Percentiles rank a stretch among this genome's conserved stretches.
phyloP scores from a whole-genome alignment of 2,329 filamentous ascomycete species.

The Cercospora citrullina region DNA sequence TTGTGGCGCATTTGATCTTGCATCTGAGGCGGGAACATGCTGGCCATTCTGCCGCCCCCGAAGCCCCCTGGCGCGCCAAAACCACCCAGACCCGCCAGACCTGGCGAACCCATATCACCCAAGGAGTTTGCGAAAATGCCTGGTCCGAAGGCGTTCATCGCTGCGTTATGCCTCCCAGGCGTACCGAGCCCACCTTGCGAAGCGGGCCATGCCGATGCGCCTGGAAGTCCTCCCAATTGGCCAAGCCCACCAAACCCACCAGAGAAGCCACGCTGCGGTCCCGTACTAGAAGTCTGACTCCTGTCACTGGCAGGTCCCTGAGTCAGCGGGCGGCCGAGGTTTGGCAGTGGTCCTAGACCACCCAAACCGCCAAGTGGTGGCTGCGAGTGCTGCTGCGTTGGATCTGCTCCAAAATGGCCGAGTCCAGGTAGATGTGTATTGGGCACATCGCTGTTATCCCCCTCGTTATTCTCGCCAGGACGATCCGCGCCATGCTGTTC shows the following conservation, averaged over 20 bases:
- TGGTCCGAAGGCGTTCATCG: conserved; percentile 55
- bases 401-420: conserved; percentile 33
- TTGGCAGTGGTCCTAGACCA: conserved; percentile 35
- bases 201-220: conserved; percentile 63
- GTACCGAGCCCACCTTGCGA: conserved; percentile 71
- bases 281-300: conserved; percentile 88
- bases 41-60: conserved; percentile 51
- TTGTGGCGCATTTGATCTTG: conserved; percentile 78
- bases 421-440: conserved; percentile 36
- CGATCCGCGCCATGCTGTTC: conserved; percentile 67
- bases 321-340: conserved; percentile 41
- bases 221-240: conserved; percentile 51
- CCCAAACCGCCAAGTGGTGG: conserved; percentile 37
- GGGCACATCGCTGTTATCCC: conserved; percentile 35
- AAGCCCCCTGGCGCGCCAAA: conserved; percentile 63
- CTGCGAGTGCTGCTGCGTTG: conserved; percentile 5
- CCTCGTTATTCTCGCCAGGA: conserved; percentile 47
- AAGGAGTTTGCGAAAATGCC: conserved; percentile 69
- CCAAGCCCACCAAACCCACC: conserved; percentile 55
- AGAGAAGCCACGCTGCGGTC: conserved; percentile 69
- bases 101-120: conserved; percentile 75
- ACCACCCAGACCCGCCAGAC: conserved; percentile 65
- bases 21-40: conserved; percentile 86
- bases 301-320: conserved; percentile 73
- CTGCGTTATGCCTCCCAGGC: conserved; percentile 60